Evolutionary conservation across 495 filamentous ascomycete genomes (phyloP), one percentile per base, ranked within the genome.

Genomic region (Schizothecium vesticola): DNA sequence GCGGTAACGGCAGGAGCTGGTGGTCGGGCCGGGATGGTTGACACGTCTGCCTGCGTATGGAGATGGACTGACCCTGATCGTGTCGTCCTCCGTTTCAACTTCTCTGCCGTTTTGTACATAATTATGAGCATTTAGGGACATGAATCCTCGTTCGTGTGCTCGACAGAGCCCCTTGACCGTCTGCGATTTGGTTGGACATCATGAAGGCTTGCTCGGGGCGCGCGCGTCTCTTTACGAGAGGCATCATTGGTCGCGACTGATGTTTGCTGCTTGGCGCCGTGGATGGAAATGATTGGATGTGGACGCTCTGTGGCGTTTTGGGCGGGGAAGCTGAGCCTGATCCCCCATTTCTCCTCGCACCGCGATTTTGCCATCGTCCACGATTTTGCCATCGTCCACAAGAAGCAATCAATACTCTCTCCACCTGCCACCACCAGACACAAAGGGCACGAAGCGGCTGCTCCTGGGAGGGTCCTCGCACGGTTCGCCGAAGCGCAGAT

Each of bases 31-130:
- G n/a, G n/a, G n/a, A n/a, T n/a, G n/a, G n/a, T n/a, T n/a, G n/a
- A n/a, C n/a, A n/a, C n/a, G n/a, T n/a, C n/a, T n/a, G n/a, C n/a
- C n/a, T n/a, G n/a, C n/a, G n/a, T n/a, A n/a, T n/a, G 64, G 64
- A 66, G 64, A 66, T 66, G 56, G 64, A 66, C 43, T 23, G 59
- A 66, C 59, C 64, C 64, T 60, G 64, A 66, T 66, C 56, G 64
- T 59, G 59, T 56, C 26, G 24, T 66, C 64, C 64, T 66, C 64
- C 56, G 55, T 66, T 66, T 66, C 64, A 23, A 66, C 64, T 66
- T 59, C 56, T 59, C 64, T 59, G 64, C 64, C 64, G 64, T 66
- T 61, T 66, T 66, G 12, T 59, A 61, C 65, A 60, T 24, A 67
- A 26, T 22, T 67, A 57, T 67, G 29, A 67, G 65, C 58, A 28